Evolutionary conservation across 148 eudicot species (phyloP).

Genomic region (Polygonum aviculare): DNA sequence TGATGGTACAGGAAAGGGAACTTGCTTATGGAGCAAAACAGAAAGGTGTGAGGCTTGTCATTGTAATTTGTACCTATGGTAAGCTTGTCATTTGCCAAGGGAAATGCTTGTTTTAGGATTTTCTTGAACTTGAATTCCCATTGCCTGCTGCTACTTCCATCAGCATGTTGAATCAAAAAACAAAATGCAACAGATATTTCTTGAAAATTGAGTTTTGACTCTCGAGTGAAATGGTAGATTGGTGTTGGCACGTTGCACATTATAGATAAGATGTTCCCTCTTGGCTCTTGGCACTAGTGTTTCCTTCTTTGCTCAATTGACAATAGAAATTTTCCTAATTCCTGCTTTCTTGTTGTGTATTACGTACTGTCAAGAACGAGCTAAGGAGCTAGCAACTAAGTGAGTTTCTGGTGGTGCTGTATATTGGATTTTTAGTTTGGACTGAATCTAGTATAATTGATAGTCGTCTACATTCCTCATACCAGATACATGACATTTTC

Average conservation of each 20-base stretch:
- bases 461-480: too few relatives aligned
- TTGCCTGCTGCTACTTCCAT: background rate
- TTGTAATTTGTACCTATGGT: slow-evolving; percentile 68
- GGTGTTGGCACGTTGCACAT: background rate
- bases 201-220: background rate
- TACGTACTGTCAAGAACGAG: slow-evolving; percentile 40
- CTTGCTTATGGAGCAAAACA: slow-evolving; percentile 70
- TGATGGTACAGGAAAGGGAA: slow-evolving; percentile 64
- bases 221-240: background rate
- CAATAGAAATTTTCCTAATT: background rate
- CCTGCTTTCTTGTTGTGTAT: slow-evolving; percentile 2
- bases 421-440: too few relatives aligned
- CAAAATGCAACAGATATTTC: background rate
- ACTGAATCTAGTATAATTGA: too few relatives aligned
- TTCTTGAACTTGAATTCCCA: background rate
- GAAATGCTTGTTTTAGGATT: background rate
- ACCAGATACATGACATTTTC: too few relatives aligned
- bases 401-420: too few relatives aligned
- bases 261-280: background rate
- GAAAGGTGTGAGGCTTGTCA: slow-evolving; percentile 56
- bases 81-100: slow-evolving; percentile 9
- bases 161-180: background rate
- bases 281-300: background rate
- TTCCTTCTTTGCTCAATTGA: background rate
- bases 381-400: slow-evolving; percentile 45